Evolutionary conservation across 2,329 filamentous ascomycete species (phyloP), one percentile per base, ranked within the genome.

Genomic region (Apiospora pterosperma): DNA sequence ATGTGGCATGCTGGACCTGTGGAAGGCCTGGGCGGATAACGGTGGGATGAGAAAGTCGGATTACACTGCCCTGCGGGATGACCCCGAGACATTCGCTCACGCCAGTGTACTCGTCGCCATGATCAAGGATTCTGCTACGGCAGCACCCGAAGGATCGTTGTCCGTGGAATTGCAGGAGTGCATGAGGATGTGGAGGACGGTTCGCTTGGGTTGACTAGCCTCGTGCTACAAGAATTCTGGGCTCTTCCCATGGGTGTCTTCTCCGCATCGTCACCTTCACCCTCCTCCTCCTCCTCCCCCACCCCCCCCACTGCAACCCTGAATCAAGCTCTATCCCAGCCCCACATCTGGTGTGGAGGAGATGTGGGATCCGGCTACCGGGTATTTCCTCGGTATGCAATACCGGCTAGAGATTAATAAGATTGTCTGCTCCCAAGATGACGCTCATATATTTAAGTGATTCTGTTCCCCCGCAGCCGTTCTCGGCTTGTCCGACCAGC

Each of bases 81-180:
- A 78, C 14, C 74, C 74, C 68, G 70, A 74, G n/a, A 69, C 69
- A 5, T 85, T 86, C 74, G 81, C 82, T 1, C 76, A 81, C 63
- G 83, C 83, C 1, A 79, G 79, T 21, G 68, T 87, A 31, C 65
- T 86, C 11, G 73, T 86, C 16, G 79, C 82, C 5, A 66, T 84
- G 39, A 79, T 87, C 59, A 78, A 78, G 63, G 82, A 82, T 58
- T 25, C 48, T 19, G 78, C 82, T 0, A 77, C 80, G 1, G 74
- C 72, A 2, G 82, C 80, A 0, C 67, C 77, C 36, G 82, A 85
- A 67, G 84, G 83, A 1, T 81, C 80, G 0, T 65, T 86, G 63
- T 76, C 81, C 4, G 77, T 81, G 74, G 84, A 87, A 61, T 69
- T 87, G 71, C 84, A 86, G 70, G 84, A 87, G 68, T 86, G 84